Evolutionary conservation across 1,139 yeast species (phyloP).

Genomic region (Protomyces inouyei): DNA sequence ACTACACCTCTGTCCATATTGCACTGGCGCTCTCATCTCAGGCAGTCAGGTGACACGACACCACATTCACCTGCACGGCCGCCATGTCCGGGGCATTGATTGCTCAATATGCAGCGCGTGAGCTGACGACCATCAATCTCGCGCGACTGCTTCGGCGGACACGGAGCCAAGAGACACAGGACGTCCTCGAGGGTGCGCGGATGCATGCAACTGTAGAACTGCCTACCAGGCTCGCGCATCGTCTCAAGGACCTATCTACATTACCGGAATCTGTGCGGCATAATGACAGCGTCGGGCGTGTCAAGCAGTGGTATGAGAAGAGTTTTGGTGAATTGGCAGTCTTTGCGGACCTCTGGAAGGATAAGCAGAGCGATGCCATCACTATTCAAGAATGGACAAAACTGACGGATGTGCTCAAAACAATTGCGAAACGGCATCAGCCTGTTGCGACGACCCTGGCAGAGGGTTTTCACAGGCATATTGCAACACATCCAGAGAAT

Average conservation of each 20-base stretch:
- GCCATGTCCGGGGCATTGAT: neutral
- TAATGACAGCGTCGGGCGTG: conserved; percentile 70
- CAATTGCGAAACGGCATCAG: conserved; percentile 21
- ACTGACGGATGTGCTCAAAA: neutral
- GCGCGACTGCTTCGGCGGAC: conserved; percentile 9
- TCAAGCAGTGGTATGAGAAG: conserved; percentile 85
- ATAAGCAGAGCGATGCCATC: conserved; percentile 1
- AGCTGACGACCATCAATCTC: conserved; percentile 8
- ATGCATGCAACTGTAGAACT: conserved; percentile 52
- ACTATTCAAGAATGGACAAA: conserved; percentile 8
- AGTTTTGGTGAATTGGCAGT: conserved; percentile 52
- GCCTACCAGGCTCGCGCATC: conserved; percentile 78
- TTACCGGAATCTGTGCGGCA: conserved; percentile 65
- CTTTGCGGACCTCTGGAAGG: conserved; percentile 4
- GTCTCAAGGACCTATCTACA: conserved; percentile 76
- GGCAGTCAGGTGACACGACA: too few relatives aligned
- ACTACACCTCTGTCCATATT: too few relatives aligned
- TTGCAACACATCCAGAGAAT: conserved; percentile 52
- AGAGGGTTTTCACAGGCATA: conserved; percentile 49
- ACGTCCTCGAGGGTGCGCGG: conserved; percentile 10
- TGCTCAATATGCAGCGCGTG: conserved; percentile 12
- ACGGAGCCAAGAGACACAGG: conserved; percentile 1
- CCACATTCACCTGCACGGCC: too few relatives aligned
- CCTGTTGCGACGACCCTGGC: conserved; percentile 25
- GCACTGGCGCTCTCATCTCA: too few relatives aligned